Evolutionary conservation across 495 filamentous ascomycete species (phyloP), one percentile per base, ranked within the genome.

Genomic region (Penicillium flavigenum): DNA sequence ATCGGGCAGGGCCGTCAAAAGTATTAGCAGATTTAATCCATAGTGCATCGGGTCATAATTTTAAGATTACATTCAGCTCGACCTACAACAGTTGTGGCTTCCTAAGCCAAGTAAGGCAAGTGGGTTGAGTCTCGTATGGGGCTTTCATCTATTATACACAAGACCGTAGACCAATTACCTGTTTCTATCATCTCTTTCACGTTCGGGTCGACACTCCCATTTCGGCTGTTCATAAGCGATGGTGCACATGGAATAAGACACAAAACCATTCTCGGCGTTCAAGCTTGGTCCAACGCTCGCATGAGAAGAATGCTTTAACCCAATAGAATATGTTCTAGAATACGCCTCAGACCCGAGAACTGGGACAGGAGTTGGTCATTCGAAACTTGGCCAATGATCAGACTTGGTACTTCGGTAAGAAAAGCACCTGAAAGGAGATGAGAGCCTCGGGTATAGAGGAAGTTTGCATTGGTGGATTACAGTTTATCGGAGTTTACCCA

Each of bases 331-430:
- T 0, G 19, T 14, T 44, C 19, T 19, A 24, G 42, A 44, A 44
- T 14, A 12, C 10, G 19, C 19, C 42, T 20, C 20, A 6, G 42
- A 24, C 42, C 19, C 42, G 19, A 24, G 8, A 44, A 2, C 19
- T 9, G 9, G 42, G 19, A 19, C 24, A 22, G 4, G 1, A 44
- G 12, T 11, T 54, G 16, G 29, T 27, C 26, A 26, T 26, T 16
- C 7, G 32, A 34, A 44, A 53, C 47, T 22, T 32, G 47, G 19
- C 47, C 47, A 49, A 49, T 49, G 29, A 49, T 16, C 7, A 20
- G 47, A 2, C 22, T 24, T 24, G 22, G 22, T n/a, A 7, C 17
- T 17, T 49, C 47, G 47, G 27, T 20, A 32, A 11, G 29, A 20
- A 32, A 12, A 1, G n/a, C 29, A 22, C 8, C 27, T n/a, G 27